Evolutionary conservation across 805 yeast species (phyloP).

Genomic region (Phaffomyces antillensis): DNA sequence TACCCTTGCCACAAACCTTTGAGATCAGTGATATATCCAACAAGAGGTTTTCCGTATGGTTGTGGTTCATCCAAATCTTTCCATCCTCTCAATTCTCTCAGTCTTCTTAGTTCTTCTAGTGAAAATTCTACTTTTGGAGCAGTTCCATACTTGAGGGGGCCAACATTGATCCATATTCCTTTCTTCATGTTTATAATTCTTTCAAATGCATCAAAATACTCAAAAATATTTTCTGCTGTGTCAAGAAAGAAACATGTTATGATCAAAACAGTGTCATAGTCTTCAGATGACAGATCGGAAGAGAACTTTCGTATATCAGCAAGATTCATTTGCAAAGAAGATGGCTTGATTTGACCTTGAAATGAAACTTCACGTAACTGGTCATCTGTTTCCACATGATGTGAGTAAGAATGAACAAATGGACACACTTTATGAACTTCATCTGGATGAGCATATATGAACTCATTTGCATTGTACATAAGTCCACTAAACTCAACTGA

Average conservation of each 20-base stretch:
- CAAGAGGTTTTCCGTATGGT: conserved; percentile 27
- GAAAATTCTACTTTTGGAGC: conserved; percentile 72
- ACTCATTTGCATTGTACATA: conserved; percentile 67
- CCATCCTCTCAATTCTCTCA: conserved; percentile 67
- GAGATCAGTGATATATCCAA: conserved; percentile 62
- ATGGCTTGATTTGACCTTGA: conserved; percentile 30
- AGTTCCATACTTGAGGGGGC: conserved; percentile 90
- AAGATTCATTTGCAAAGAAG: conserved; percentile 39
- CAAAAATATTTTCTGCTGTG: conserved; percentile 82
- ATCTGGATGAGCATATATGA: conserved; percentile 32
- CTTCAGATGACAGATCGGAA: conserved; percentile 18
- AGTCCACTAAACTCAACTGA: conserved; percentile 71
- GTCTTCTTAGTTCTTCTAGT: conserved; percentile 53
- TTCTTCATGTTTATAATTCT: conserved; percentile 34
- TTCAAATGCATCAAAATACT: conserved; percentile 63
- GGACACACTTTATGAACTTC: conserved; percentile 32
- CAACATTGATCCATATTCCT: conserved; percentile 81
- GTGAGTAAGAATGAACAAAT: conserved; percentile 59
- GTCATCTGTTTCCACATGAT: conserved; percentile 40
- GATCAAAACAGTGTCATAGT: conserved; percentile 43
- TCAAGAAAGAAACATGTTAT: conserved; percentile 78
- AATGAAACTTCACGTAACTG: conserved; percentile 43
- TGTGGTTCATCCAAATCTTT: conserved; percentile 30
- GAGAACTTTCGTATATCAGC: conserved; percentile 61
- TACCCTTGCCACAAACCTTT: conserved; percentile 71